These are phyloP conservation scores for Beauveria caledonica DNA, from an alignment of 2,329 filamentous ascomycete species.

Conservation along the genomic window DNA sequence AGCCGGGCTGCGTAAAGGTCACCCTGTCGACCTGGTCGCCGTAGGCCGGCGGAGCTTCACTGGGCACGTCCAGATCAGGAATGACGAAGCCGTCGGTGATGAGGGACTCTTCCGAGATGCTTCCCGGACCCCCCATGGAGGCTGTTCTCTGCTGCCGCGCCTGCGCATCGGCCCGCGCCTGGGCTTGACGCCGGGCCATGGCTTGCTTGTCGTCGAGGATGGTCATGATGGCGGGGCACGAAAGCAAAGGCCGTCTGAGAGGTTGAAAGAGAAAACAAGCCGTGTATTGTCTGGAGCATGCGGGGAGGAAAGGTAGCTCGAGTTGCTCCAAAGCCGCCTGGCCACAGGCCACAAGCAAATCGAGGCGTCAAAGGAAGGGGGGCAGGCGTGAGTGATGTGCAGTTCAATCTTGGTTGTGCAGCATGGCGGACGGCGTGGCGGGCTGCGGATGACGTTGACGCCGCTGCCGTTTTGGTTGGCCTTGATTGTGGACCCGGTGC, in stretches of 20 bases:
- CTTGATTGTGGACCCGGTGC: not conserved
- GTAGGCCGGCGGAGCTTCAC: slow-evolving; percentile 48
- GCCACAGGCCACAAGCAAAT: not conserved
- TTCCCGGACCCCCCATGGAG: not conserved
- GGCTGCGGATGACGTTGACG: not conserved
- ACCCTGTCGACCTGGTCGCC: slow-evolving; percentile 48
- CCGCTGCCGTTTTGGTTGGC: not conserved
- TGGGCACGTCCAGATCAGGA: slow-evolving; percentile 32
- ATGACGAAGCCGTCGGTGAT: slow-evolving; percentile 32
- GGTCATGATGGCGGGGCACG: slow-evolving; percentile 18
- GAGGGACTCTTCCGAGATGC: slow-evolving; percentile 19
- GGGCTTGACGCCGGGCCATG: slow-evolving; percentile 14
- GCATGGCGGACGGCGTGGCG: not conserved
- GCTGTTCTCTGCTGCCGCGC: not conserved
- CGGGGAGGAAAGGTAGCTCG: not conserved
- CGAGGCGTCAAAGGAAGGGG: not conserved
- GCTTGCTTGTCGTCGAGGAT: slow-evolving; percentile 21
- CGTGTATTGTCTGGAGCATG: not conserved
- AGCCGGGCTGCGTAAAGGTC: slow-evolving; percentile 52
- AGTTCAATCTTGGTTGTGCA: not conserved
- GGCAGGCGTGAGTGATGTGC: not conserved
- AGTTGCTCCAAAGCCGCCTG: not conserved
- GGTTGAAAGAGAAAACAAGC: not conserved
- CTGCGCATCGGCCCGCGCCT: not conserved
- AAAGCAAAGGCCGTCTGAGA: not conserved